Evolutionary conservation across 73 alveolate species (phyloP), one percentile per base, ranked within the genome.

Genomic region (Paramecium sonneborni): DNA sequence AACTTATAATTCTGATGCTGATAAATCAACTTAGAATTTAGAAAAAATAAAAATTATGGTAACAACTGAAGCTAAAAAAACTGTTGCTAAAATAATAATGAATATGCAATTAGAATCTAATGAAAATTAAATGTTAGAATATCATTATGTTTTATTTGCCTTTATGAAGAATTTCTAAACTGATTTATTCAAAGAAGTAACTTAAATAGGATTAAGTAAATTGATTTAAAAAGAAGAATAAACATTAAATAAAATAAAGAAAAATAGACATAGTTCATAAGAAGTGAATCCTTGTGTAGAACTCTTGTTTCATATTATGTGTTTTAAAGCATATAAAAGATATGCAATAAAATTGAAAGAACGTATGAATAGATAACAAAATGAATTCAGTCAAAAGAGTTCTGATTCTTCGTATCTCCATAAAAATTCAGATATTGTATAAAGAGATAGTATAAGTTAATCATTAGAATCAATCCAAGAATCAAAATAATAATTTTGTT

Each of bases 71-170:
- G 85, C 52, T n/a, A 86, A 85, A n/a, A 57, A 55, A 14, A 23
- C 85, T 8, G 91, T 58, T 24, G 57, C 85, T 9, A 44, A 56
- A 38, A 24, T 34, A 15, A 55, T 76, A 3, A 70, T 92, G 88
- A 85, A 92, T 5, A 48, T 92, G 86, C 26, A 58, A 23, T 20
- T 92, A 56, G 48, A 44, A 20, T 23, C 95, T 28, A 85, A 92
- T 52, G 89, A 52, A 92, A 35, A 92, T 37, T 69, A 85, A 39
- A 44, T 20, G 39, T 15, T 92, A 52, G 89, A 92, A 58, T 92
- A 92, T 56, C 89, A 92, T 57, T 84, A 92, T 57, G 72, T 92
- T 32, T 95, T 92, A 34, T 92, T 92, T 87, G 56, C 89, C 30
- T 39, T 86, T 34, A 92, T 92, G 95, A 92, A 86, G 41, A 41